These are phyloP conservation scores for Zymoseptoria brevis DNA, from an alignment of 2,329 filamentous ascomycete species.

Conservation along the genomic window DNA sequence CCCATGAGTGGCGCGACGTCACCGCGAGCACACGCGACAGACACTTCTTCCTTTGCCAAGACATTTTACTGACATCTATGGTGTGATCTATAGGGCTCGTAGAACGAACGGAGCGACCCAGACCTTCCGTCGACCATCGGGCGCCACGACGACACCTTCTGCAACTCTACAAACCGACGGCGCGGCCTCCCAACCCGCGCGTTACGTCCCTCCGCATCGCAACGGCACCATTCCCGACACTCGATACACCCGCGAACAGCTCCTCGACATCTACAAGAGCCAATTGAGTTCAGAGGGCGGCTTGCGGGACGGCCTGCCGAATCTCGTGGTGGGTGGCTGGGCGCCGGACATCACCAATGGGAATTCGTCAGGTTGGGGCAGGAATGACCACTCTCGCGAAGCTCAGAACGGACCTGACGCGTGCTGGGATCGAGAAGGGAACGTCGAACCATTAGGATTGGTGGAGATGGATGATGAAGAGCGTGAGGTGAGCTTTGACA, in stretches of 20 bases:
- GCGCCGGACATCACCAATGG: conserved; percentile 66
- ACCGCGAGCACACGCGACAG: not conserved
- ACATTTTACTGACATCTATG: not conserved
- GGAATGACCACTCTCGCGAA: conserved; percentile 63
- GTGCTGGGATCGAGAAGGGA: conserved; percentile 76
- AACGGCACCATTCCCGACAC: conserved; percentile 49
- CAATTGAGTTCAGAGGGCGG: conserved; percentile 51
- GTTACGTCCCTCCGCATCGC: conserved; percentile 57
- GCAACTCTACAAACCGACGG: conserved; percentile 31
- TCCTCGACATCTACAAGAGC: conserved; percentile 64
- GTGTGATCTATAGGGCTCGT: conserved; percentile 45
- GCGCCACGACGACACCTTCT: conserved; percentile 46
- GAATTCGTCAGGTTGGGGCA: conserved; percentile 57
- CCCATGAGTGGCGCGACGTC: not conserved
- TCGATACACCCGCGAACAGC: conserved; percentile 70
- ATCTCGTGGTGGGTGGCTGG: conserved; percentile 69
- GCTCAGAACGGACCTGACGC: conserved; percentile 74
- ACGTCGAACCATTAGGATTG: conserved; percentile 62
- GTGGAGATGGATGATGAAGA: conserved; percentile 63
- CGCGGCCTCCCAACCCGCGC: conserved; percentile 25
- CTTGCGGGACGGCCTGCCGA: conserved; percentile 56
- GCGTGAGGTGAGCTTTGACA: conserved; percentile 45
- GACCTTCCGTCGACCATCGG: conserved; percentile 58
- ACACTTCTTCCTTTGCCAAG: not conserved
- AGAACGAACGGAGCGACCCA: conserved; percentile 59